Evolutionary conservation across 768 basidiomycete genomes (phyloP).

Genomic region (Psilocybe azurescens): DNA sequence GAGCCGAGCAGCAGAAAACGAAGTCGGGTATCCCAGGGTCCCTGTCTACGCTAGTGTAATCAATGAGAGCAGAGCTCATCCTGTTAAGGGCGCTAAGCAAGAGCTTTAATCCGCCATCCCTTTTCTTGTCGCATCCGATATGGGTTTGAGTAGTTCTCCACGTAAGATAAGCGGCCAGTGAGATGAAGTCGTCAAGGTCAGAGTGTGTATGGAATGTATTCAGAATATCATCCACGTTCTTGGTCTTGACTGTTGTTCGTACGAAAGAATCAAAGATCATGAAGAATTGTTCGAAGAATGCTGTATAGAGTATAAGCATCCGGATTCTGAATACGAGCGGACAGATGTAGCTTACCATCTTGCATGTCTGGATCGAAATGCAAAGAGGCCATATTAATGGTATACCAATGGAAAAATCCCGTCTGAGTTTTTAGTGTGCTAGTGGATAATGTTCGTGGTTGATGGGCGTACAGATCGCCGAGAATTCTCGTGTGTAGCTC

Average conservation of each 20-base stretch:
- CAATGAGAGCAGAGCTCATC: slow-evolving; percentile 1
- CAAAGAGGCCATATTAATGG: slow-evolving; percentile 22
- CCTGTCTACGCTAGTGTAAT: not conserved
- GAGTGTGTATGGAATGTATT: slow-evolving; percentile 21
- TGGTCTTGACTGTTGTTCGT: slow-evolving; percentile 4
- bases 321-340: not conserved
- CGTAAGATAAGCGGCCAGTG: slow-evolving; percentile 21
- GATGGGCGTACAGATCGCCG: slow-evolving; percentile 12
- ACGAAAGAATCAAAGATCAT: slow-evolving; percentile 20
- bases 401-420: slow-evolving; percentile 26
- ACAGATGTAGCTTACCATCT: slow-evolving; percentile 12
- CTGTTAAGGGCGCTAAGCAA: slow-evolving; percentile 10
- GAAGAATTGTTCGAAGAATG: slow-evolving; percentile 21
- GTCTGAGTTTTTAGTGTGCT: slow-evolving; percentile 11
- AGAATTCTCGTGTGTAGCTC: slow-evolving; percentile 22
- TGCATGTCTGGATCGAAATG: slow-evolving; percentile 11
- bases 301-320: not conserved
- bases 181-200: slow-evolving; percentile 24
- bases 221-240: not conserved
- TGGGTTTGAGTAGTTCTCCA: slow-evolving; percentile 17
- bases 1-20: slow-evolving; percentile 18
- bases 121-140: not conserved
- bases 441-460: slow-evolving; percentile 3
- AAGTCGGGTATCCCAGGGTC: slow-evolving; percentile 12
- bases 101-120: slow-evolving; percentile 2